Conservation (phyloP, 2,329 filamentous ascomycete species). For the Esteya vermicola region DNA sequence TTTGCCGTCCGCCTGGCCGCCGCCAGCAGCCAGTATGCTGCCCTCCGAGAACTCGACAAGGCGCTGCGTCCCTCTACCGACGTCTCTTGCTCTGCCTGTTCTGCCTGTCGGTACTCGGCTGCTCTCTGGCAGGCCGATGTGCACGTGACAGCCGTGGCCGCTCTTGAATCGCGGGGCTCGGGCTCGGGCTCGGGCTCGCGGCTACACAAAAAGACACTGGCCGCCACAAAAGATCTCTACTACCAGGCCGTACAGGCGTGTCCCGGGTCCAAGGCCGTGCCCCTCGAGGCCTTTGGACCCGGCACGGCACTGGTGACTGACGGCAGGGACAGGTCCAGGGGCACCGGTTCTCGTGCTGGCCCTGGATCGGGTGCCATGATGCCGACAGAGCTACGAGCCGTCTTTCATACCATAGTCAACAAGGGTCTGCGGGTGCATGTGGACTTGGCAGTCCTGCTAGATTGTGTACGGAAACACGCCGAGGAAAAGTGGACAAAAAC, state of each 20-base stretch:
- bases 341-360: too few relatives aligned
- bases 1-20: constrained; percentile 40
- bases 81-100: too few relatives aligned
- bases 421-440: constrained; percentile 12
- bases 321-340: too few relatives aligned
- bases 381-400: constrained; percentile 31
- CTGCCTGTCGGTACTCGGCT: constrained; percentile 19
- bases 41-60: constrained; percentile 36
- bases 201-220: constrained; percentile 4
- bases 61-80: constrained; percentile 25
- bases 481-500: neutral
- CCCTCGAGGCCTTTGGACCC: constrained; percentile 33
- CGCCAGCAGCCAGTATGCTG: constrained; percentile 26
- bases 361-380: too few relatives aligned
- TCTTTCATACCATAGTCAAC: constrained; percentile 14
- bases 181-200: too few relatives aligned
- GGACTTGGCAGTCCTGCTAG: constrained; percentile 8
- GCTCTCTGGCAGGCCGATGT: constrained; percentile 37
- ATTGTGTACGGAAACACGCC: constrained; percentile 2
- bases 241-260: constrained; percentile 32
- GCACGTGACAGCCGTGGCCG: constrained; percentile 19
- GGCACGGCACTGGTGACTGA: constrained; percentile 14
- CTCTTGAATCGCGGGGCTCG: constrained; percentile 12
- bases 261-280: constrained; percentile 33
- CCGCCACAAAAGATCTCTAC: constrained; percentile 28